These are phyloP conservation scores for Trypethelium eluteriae DNA, from an alignment of 495 filamentous ascomycete species.

Conservation along the genomic window DNA sequence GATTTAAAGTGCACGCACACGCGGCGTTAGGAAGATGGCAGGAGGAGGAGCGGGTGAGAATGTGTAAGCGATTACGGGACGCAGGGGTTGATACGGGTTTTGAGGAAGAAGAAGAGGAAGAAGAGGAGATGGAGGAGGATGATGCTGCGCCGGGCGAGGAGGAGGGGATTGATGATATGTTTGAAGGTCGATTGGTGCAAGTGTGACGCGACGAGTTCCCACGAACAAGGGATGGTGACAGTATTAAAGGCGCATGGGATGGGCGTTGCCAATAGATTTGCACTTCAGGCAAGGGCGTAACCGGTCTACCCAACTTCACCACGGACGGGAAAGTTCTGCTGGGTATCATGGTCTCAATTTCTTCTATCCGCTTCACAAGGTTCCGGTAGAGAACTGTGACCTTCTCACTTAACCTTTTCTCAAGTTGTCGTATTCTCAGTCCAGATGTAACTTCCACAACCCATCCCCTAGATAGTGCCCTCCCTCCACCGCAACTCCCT, in stretches of 20 bases:
- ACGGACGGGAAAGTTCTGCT: background rate
- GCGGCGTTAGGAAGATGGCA: conserved; percentile 91
- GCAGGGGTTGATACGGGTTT: conserved; percentile 50
- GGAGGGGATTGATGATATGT: conserved; percentile 31
- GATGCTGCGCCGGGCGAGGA: conserved; percentile 35
- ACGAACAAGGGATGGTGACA: background rate
- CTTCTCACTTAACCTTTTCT: background rate
- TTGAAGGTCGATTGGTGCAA: conserved; percentile 23
- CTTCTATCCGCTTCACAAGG: background rate
- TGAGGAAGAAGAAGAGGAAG: conserved; percentile 48
- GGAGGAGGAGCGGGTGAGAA: conserved; percentile 65
- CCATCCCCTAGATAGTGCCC: conserved; percentile 94
- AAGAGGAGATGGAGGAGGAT: conserved; percentile 38
- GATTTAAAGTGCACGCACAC: conserved; percentile 86
- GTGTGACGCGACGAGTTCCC: background rate
- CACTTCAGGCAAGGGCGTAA: background rate
- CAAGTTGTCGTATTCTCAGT: conserved; percentile 39
- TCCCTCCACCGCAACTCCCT: conserved; percentile 85
- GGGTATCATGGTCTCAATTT: background rate
- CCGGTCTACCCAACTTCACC: background rate
- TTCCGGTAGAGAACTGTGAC: background rate
- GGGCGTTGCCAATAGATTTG: background rate
- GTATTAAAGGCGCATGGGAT: background rate
- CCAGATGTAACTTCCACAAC: conserved; percentile 71
- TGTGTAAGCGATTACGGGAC: conserved; percentile 57